Percentiles rank a stretch among this genome's conserved stretches.
These are phyloP conservation scores for Neospermospora avenae DNA, from an alignment of 2,329 filamentous ascomycete genomes.

Conservation along the genomic window DNA sequence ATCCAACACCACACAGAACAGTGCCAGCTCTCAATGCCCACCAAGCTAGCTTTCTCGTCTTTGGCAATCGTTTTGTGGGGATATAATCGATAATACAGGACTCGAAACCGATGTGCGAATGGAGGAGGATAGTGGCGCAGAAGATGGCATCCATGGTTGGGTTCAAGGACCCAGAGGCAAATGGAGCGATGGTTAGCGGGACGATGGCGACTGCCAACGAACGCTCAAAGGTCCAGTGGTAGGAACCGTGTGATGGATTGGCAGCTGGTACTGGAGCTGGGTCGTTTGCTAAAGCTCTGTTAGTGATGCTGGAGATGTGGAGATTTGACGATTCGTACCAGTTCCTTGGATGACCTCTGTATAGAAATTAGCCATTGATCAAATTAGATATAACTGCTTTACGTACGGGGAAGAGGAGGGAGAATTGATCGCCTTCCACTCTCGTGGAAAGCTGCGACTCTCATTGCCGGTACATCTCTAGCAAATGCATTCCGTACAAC, in stretches of 20 bases:
- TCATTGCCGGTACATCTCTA: conserved; percentile 41
- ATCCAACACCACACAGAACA: conserved; percentile 75
- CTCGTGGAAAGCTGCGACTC: conserved; percentile 82
- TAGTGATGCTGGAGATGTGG: conserved; percentile 20
- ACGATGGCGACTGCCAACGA: conserved; percentile 76
- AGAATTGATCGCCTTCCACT: conserved; percentile 73
- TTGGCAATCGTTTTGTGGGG: conserved; percentile 67
- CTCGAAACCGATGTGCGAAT: conserved; percentile 96
- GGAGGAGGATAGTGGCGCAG: conserved; percentile 77
- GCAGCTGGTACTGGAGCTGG: conserved; percentile 70
- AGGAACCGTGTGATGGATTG: conserved; percentile 81
- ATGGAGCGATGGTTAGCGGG: conserved; percentile 84
- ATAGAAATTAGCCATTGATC: conserved; percentile 42
- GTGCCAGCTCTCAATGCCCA: conserved; percentile 81
- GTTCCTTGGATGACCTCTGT: conserved; percentile 72
- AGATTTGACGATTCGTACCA: conserved; percentile 48
- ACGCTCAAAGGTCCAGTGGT: conserved; percentile 98
- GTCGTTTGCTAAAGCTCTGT: conserved; percentile 68
- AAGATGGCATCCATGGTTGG: conserved; percentile 83
- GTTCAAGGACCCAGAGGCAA: conserved; percentile 88
- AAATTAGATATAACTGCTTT: not conserved
- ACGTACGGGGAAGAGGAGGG: conserved; percentile 81
- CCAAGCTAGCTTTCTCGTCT: conserved; percentile 60
- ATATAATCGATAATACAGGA: conserved; percentile 90
- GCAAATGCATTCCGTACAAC: conserved; percentile 36